Conservation (phyloP, 257 asterid genomes). For the Solanum piurae region DNA sequence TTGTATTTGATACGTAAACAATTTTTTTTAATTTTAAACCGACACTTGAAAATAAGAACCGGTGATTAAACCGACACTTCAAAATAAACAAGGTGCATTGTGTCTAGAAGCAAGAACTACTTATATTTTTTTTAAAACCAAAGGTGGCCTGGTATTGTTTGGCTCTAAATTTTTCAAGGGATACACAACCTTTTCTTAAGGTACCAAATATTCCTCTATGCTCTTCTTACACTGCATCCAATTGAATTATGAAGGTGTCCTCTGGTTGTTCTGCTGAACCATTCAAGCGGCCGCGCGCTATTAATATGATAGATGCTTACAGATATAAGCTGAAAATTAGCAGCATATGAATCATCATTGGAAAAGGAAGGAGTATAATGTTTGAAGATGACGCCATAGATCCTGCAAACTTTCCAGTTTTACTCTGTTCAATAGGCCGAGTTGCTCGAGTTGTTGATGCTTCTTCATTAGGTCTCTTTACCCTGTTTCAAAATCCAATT, state of each 20-base stretch:
- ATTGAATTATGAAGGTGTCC: neutral
- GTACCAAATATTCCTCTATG: neutral
- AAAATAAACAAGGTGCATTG: no score
- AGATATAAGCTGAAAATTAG: constrained; percentile 8
- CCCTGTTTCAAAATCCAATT: constrained; percentile 24
- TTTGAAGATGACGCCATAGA: constrained; percentile 20
- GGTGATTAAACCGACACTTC: no score
- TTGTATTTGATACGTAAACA: no score
- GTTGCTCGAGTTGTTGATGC: constrained; percentile 20
- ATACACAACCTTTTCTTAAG: no score
- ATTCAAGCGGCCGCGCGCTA: neutral
- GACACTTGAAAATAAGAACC: no score
- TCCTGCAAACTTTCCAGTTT: constrained; percentile 5
- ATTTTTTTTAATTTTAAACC: no score
- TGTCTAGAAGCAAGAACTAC: no score
- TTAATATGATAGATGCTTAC: neutral
- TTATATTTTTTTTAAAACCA: no score
- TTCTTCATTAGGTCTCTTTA: constrained; percentile 12
- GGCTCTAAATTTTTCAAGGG: neutral
- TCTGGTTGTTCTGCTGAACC: neutral
- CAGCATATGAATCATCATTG: constrained; percentile 4
- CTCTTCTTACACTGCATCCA: neutral
- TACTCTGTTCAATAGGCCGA: constrained; percentile 14
- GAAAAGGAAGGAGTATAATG: constrained; percentile 15
- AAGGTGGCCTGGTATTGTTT: neutral